Evolutionary conservation across 805 yeast genomes (phyloP).

Genomic region (Brettanomyces custersianus): DNA sequence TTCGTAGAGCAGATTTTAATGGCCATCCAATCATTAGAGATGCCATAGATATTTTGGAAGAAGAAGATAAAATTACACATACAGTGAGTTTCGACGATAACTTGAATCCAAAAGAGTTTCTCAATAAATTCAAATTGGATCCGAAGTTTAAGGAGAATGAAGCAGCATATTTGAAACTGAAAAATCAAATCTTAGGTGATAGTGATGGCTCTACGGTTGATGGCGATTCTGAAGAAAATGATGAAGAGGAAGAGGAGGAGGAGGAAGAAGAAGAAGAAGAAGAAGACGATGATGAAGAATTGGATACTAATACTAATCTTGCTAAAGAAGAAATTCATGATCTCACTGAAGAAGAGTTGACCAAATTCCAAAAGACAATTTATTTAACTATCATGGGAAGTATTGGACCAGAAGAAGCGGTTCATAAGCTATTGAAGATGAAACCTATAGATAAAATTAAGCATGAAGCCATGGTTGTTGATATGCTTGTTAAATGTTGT

Average conservation of each 20-base stretch:
- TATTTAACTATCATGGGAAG: slow-evolving; percentile 83
- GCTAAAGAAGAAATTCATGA: slow-evolving; percentile 40
- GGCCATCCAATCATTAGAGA: slow-evolving; percentile 31
- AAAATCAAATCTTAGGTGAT: slow-evolving; percentile 38
- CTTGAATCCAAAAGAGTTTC: slow-evolving; percentile 33
- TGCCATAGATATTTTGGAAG: slow-evolving; percentile 54
- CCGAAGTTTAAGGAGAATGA: slow-evolving; percentile 42
- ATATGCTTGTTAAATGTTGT: slow-evolving; percentile 72
- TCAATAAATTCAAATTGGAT: slow-evolving; percentile 45
- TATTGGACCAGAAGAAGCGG: slow-evolving; percentile 87
- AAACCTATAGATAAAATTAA: slow-evolving; percentile 28
- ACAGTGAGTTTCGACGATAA: slow-evolving; percentile 44
- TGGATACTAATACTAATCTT: slow-evolving; percentile 14
- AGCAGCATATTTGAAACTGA: slow-evolving; percentile 33
- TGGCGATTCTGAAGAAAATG: slow-evolving; percentile 4
- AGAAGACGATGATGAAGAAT: slow-evolving; percentile 18
- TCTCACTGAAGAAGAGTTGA: slow-evolving; percentile 55
- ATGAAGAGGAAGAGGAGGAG: slow-evolving; percentile 2
- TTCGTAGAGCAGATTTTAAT: slow-evolving; percentile 35
- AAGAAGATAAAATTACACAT: slow-evolving; percentile 52
- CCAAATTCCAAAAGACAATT: slow-evolving; percentile 64
- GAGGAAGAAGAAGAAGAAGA: background rate
- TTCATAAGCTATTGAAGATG: slow-evolving; percentile 66
- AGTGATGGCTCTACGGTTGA: slow-evolving; percentile 11
- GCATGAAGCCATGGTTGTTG: slow-evolving; percentile 48